These are phyloP conservation scores for Talaromyces liani DNA, from an alignment of 495 filamentous ascomycete species.

Conservation along the genomic window DNA sequence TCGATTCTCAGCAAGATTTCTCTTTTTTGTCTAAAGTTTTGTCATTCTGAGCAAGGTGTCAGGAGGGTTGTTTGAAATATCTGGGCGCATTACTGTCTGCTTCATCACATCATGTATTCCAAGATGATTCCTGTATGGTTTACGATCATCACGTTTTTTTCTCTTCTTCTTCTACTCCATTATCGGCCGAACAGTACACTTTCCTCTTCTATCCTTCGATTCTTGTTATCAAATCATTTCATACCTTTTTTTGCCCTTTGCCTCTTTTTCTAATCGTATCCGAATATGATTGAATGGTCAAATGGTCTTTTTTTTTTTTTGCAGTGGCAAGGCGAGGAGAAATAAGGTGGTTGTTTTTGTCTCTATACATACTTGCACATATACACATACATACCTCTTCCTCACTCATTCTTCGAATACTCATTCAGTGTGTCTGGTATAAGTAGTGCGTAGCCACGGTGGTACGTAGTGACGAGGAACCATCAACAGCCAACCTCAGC, in stretches of 20 bases:
- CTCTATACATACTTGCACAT: slow-evolving; percentile 2
- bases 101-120: slow-evolving; percentile 1
- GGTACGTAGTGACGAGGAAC: background rate
- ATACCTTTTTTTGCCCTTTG: background rate
- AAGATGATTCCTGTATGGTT: slow-evolving; percentile 4
- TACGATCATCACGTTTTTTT: background rate
- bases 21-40: background rate
- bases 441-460: background rate
- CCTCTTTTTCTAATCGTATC: background rate
- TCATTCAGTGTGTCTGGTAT: background rate
- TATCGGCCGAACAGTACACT: background rate
- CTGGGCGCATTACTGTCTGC: background rate
- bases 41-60: slow-evolving; percentile 7
- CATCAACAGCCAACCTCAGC: background rate
- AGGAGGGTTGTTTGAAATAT: slow-evolving; percentile 1
- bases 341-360: background rate
- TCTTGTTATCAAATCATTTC: background rate
- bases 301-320: background rate
- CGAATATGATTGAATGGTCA: slow-evolving; percentile 1
- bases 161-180: background rate
- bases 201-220: background rate
- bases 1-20: background rate
- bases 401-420: background rate
- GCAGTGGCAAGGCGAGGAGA: background rate
- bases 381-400: slow-evolving; percentile 2